Evolutionary conservation across 331 rosid genomes (phyloP).

Genomic region (Acacia concinna): DNA sequence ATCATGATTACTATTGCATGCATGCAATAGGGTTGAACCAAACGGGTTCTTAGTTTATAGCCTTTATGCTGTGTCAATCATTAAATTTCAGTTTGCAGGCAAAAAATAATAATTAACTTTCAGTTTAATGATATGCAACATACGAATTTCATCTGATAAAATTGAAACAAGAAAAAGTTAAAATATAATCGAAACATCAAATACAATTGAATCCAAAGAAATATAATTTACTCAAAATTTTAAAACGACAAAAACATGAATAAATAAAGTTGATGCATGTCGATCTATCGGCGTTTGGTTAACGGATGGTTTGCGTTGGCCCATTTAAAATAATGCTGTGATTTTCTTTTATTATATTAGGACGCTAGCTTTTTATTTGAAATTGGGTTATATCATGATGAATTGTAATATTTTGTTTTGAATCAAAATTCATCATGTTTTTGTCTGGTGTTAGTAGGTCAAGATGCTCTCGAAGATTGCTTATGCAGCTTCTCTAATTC

Average conservation of each 20-base stretch:
- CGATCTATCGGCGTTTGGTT: background rate
- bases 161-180: background rate
- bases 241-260: background rate
- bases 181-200: background rate
- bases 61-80: too few relatives aligned
- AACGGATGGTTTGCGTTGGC: background rate
- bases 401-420: background rate
- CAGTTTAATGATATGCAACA: background rate
- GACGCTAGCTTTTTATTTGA: background rate
- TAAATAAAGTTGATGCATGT: background rate
- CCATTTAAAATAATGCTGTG: background rate
- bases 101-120: background rate
- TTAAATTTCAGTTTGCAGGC: background rate
- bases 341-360: background rate
- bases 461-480: constrained; percentile 26
- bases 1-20: too few relatives aligned
- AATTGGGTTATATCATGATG: background rate
- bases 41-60: too few relatives aligned
- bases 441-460: constrained; percentile 27
- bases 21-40: too few relatives aligned
- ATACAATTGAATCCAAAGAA: background rate
- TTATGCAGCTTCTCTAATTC: background rate
- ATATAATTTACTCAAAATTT: background rate
- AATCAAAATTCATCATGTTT: background rate
- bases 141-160: background rate